Conservation (phyloP, 2,329 filamentous ascomycete genomes). For the Botrytis fragariae region DNA sequence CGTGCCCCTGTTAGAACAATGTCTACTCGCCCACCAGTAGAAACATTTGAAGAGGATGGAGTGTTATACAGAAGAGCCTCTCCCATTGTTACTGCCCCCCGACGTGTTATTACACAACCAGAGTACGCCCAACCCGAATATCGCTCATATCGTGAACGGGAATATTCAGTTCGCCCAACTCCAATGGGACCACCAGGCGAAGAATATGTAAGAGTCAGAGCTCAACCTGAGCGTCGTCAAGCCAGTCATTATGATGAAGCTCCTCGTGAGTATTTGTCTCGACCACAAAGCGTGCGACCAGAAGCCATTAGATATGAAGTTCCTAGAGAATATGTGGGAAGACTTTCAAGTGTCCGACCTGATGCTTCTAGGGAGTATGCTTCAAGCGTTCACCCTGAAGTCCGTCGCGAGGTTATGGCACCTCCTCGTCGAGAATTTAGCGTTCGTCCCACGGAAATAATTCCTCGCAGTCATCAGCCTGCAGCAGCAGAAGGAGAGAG, state of each 20-base stretch:
- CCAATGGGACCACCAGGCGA: constrained; percentile 33
- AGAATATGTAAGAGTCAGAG: constrained; percentile 48
- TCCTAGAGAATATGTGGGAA: constrained; percentile 43
- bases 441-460: constrained; percentile 32
- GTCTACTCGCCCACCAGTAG: constrained; percentile 32
- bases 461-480: constrained; percentile 31
- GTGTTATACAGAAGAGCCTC: constrained; percentile 49
- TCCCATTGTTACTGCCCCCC: constrained; percentile 49
- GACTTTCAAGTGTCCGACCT: constrained; percentile 45
- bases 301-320: constrained; percentile 45
- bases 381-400: constrained; percentile 40
- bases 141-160: constrained; percentile 55
- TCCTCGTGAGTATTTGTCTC: constrained; percentile 48
- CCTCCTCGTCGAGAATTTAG: constrained; percentile 35
- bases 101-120: constrained; percentile 61
- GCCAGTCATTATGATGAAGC: constrained; percentile 46
- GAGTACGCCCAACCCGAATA: constrained; percentile 51
- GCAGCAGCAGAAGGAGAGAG: constrained; percentile 28
- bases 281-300: constrained; percentile 55
- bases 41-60: constrained; percentile 35
- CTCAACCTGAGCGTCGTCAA: constrained; percentile 31
- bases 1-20: constrained; percentile 42
- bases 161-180: constrained; percentile 53
- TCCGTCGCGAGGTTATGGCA: constrained; percentile 29
- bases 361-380: constrained; percentile 36